A percentile compares a stretch with the other conserved stretches of the same genome.
Evolutionary conservation across 2,329 filamentous ascomycete species (phyloP).

Genomic region (Calycina herbarum): DNA sequence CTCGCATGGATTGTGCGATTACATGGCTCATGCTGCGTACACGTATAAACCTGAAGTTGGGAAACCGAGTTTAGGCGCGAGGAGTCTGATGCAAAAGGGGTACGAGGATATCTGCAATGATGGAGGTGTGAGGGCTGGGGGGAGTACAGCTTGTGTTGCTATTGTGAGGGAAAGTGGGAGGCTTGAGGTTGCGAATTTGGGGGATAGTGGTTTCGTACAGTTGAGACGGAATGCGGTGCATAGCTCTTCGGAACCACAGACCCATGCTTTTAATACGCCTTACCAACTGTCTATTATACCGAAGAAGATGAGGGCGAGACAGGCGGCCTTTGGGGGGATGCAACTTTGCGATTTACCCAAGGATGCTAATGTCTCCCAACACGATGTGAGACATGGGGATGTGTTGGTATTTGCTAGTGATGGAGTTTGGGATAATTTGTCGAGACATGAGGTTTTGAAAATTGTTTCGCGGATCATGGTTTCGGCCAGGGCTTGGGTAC

Average conservation of each 20-base stretch:
- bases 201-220: conserved; percentile 91
- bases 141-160: conserved; percentile 89
- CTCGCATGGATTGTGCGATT: conserved; percentile 87
- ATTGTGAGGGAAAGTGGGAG: conserved; percentile 71
- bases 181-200: conserved; percentile 88
- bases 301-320: conserved; percentile 73
- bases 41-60: conserved; percentile 32
- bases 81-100: conserved; percentile 74
- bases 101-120: conserved; percentile 82
- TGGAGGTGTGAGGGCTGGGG: conserved; percentile 72
- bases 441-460: conserved; percentile 82
- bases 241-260: conserved; percentile 80
- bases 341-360: conserved; percentile 80
- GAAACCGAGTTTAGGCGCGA: conserved; percentile 54
- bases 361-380: conserved; percentile 77
- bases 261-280: conserved; percentile 96
- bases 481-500: conserved; percentile 70
- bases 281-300: conserved; percentile 92
- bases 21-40: conserved; percentile 78
- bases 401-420: conserved; percentile 93
- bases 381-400: conserved; percentile 82
- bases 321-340: conserved; percentile 78
- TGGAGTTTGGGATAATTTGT: conserved; percentile 94
- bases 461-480: conserved; percentile 79
- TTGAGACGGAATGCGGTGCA: conserved; percentile 84